A percentile compares a stretch with the other conserved stretches of the same genome.
Evolutionary conservation across 768 basidiomycete genomes (phyloP).

Genomic region (Kwoniella heveanensis): DNA sequence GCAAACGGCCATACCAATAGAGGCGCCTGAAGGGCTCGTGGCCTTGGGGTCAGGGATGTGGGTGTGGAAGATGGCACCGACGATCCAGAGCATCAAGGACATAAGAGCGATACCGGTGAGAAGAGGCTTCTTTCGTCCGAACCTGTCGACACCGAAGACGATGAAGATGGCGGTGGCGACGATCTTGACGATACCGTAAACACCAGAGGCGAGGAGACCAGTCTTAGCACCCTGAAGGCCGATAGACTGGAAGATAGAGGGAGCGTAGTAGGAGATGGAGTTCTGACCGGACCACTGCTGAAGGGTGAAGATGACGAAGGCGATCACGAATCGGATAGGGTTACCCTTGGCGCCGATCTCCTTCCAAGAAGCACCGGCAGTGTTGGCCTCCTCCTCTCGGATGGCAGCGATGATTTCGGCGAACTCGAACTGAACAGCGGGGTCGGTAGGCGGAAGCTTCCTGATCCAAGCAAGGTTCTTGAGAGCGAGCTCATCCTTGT

Average conservation of each 20-base stretch:
- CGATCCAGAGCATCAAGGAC: conserved; percentile 77
- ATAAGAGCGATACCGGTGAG: conserved; percentile 72
- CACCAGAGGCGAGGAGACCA: conserved; percentile 56
- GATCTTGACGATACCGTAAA: conserved; percentile 59
- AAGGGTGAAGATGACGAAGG: conserved; percentile 64
- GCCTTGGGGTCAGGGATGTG: conserved; percentile 61
- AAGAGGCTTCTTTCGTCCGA: conserved; percentile 61
- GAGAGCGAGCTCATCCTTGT: conserved; percentile 57
- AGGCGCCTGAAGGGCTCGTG: conserved; percentile 57
- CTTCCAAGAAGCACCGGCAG: conserved; percentile 69
- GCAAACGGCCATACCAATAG: conserved; percentile 71
- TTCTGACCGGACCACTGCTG: conserved; percentile 79
- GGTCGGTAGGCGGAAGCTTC: conserved; percentile 53
- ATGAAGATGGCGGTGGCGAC: conserved; percentile 57
- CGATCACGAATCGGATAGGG: conserved; percentile 79
- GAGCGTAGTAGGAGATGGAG: conserved; percentile 59
- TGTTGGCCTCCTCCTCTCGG: conserved; percentile 69
- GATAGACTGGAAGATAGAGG: conserved; percentile 47
- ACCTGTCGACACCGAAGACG: conserved; percentile 55
- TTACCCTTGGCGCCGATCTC: conserved; percentile 82
- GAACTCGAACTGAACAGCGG: conserved; percentile 54
- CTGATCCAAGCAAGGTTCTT: conserved; percentile 60
- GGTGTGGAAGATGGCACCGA: conserved; percentile 79
- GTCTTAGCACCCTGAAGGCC: conserved; percentile 53
- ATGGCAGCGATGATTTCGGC: conserved; percentile 79